Conservation (phyloP, 768 basidiomycete genomes). For the Russula abietina region DNA sequence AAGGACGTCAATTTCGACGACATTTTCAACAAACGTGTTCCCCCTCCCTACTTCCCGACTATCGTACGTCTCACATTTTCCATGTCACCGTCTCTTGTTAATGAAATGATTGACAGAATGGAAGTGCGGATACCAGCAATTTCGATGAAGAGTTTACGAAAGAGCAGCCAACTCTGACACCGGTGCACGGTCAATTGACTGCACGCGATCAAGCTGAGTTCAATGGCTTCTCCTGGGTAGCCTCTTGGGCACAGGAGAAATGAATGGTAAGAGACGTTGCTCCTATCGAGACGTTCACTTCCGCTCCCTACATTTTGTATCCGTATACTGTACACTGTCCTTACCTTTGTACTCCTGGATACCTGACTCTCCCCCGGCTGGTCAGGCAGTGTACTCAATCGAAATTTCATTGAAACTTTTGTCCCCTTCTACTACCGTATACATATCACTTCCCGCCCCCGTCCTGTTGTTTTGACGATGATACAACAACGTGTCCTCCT, state of each 20-base stretch:
- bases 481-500: slow-evolving; percentile 53
- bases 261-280: slow-evolving; percentile 16
- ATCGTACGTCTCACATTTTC: slow-evolving; percentile 56
- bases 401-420: slow-evolving; percentile 7
- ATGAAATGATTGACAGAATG: slow-evolving; percentile 45
- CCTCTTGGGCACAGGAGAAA: slow-evolving; percentile 36
- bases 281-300: slow-evolving; percentile 26
- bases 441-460: slow-evolving; percentile 25
- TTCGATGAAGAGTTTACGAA: slow-evolving; percentile 97
- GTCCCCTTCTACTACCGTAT: slow-evolving; percentile 12
- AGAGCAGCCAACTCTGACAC: slow-evolving; percentile 95
- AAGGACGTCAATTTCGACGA: slow-evolving; percentile 97
- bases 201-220: slow-evolving; percentile 91
- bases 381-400: slow-evolving; percentile 14
- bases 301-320: slow-evolving; percentile 1
- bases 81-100: slow-evolving; percentile 1
- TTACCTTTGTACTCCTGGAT: slow-evolving; percentile 28
- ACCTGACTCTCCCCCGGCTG: slow-evolving; percentile 25
- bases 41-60: slow-evolving; percentile 94
- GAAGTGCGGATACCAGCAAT: slow-evolving; percentile 83
- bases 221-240: slow-evolving; percentile 92
- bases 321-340: slow-evolving; percentile 7
- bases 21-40: slow-evolving; percentile 94
- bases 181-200: slow-evolving; percentile 91
- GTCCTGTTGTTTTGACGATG: slow-evolving; percentile 27